Conservation (phyloP, 2,329 filamentous ascomycete species). For the Pseudogymnoascus pannorum region DNA sequence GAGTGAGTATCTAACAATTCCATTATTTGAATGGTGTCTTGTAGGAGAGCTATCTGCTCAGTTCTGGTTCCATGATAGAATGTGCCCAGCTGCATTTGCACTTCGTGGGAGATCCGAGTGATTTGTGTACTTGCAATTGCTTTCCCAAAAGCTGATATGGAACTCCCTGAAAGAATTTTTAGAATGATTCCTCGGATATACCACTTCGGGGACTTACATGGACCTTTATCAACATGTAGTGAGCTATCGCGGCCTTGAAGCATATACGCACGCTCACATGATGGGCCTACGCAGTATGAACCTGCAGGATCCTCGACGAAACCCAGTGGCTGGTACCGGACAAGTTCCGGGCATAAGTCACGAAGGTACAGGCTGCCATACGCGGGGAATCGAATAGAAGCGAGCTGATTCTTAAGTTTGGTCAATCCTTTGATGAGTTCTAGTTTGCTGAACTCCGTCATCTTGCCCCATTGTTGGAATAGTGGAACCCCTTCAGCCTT, state of each 20-base stretch:
- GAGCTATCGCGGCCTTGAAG: neutral
- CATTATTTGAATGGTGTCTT: neutral
- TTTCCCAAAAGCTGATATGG: neutral
- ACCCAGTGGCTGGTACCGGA: neutral
- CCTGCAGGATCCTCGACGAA: neutral
- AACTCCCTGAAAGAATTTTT: neutral
- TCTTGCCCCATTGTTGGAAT: slow-evolving; percentile 18
- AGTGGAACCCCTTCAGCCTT: slow-evolving; percentile 29
- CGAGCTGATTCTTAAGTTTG: neutral
- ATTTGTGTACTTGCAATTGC: neutral
- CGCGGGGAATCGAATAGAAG: neutral
- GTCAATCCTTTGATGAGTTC: slow-evolving; percentile 10
- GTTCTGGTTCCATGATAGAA: neutral
- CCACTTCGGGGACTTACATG: neutral
- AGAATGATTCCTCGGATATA: neutral
- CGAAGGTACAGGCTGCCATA: neutral
- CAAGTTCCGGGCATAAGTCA: neutral
- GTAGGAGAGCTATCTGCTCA: neutral
- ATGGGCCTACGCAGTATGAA: neutral
- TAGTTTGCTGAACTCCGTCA: slow-evolving; percentile 16
- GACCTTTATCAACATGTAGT: neutral
- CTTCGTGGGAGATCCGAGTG: neutral
- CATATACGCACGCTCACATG: neutral
- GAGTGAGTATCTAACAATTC: neutral
- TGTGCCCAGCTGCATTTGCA: neutral